Base-by-base conservation (phyloP, 192 early-diverging fungal species). In the Geranomyces michiganensis region DNA sequence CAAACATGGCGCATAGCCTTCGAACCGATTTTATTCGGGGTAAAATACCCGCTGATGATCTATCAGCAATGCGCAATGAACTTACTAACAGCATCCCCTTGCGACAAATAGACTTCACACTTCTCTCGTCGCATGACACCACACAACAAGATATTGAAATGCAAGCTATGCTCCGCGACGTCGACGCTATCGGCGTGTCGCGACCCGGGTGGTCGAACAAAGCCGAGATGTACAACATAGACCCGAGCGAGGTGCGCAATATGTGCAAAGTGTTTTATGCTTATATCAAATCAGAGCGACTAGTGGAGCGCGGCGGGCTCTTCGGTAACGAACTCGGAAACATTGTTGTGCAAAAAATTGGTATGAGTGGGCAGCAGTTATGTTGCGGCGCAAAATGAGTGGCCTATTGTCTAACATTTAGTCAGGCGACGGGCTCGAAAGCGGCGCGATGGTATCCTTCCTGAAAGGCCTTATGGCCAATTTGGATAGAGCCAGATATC, bases 131-230 rank as follows among this genome's bases (percentile, higher is more conserved):
- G 1, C 27, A 26, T 8, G 27, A 60, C 30, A 60, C 58, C 22
- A 60, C 58, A 7, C 58, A 60, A 6, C 22, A 17, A 6, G 58
- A 60, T 29, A 60, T 60, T 27, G 27, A 31, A 17, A 60, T 32
- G 27, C 58, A 60, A 29, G 22, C 19, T 7, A 19, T 31, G 14
- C 58, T 60, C 9, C 58, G 58, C 1, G 22, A 26, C 58, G 58
- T 60, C 17, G 58, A 60, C 58, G 58, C 58, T 4, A 60, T 60
- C 26, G 58, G 58, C 22, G 14, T 60, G 12, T 26, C 58, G 58
- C 58, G 58, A 29, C 4, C 58, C 15, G 58, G 58, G 2, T 60
- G 58, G 58, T 60, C 58, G 4, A 32, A 17, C 26, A 60, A 24
- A 32, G 22, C 58, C 9, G 58, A 19, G 27, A 32, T 31, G 58